A percentile compares a stretch with the other conserved stretches of the same genome.
Evolutionary conservation across 345 rosid genomes (phyloP).

Genomic region (Orychophragmus violaceus): DNA sequence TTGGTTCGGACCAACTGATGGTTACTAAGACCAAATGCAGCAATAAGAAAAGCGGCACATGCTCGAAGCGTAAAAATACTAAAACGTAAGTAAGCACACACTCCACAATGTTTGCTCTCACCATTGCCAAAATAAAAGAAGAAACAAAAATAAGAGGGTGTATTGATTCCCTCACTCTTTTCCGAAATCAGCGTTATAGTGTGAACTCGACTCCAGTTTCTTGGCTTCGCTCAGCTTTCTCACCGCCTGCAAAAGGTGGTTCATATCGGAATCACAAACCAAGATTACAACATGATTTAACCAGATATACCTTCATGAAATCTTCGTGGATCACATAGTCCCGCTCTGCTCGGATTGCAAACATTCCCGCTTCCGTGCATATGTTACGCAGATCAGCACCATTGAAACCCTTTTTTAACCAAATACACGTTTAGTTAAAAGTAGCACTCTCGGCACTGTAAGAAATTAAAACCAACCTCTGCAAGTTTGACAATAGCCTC

Average conservation of each 20-base stretch:
- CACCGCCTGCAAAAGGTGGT: conserved; percentile 57
- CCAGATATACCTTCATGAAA: conserved; percentile 78
- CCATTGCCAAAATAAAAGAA: neutral
- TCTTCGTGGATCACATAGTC: conserved; percentile 98
- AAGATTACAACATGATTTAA: neutral
- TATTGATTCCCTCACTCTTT: conserved; percentile 30
- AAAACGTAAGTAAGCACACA: neutral
- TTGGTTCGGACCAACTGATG: neutral
- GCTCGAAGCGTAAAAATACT: neutral
- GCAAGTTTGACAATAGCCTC: conserved; percentile 97
- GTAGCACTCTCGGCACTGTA: neutral
- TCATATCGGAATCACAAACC: neutral
- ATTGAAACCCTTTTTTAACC: conserved; percentile 65
- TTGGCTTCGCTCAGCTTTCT: conserved; percentile 87
- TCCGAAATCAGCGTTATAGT: conserved; percentile 85
- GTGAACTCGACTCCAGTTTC: conserved; percentile 91
- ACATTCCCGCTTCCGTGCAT: conserved; percentile 99
- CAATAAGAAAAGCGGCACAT: neutral
- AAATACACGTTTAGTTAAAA: neutral
- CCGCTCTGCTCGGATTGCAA: conserved; percentile 90
- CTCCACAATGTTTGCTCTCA: conserved; percentile 5
- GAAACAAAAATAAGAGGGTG: neutral
- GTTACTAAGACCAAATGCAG: neutral
- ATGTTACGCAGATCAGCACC: conserved; percentile 97
- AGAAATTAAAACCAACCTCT: conserved; percentile 51